Conservation (phyloP, 306 rosid species). For the Ochetophila trinervis region DNA sequence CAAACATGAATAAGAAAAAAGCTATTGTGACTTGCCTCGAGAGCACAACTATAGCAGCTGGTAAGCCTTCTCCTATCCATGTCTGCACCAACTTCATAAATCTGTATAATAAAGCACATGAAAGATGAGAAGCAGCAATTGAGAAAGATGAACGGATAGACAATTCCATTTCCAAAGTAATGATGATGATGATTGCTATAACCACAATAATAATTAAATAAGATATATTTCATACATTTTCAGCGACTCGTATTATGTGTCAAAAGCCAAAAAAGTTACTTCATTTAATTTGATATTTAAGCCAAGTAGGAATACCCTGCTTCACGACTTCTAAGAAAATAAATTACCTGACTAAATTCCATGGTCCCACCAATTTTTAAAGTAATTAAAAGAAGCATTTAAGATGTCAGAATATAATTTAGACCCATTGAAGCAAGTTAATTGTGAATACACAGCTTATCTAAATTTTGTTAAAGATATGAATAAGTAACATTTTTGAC, state of each 20-base stretch:
- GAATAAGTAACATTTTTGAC: no score
- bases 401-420: no score
- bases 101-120: slow-evolving; percentile 42
- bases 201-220: no score
- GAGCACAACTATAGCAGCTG: slow-evolving; percentile 36
- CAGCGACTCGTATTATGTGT: no score
- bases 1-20: slow-evolving; percentile 25
- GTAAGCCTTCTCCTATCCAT: slow-evolving; percentile 32
- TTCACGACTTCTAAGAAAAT: background rate
- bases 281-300: background rate
- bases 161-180: background rate
- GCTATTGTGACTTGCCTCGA: slow-evolving; percentile 45
- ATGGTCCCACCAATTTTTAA: background rate
- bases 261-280: no score
- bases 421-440: no score
- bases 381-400: no score
- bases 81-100: slow-evolving; percentile 45
- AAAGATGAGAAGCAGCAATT: slow-evolving; percentile 27
- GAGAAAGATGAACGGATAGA: background rate
- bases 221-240: no score
- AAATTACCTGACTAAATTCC: background rate
- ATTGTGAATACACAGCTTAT: no score
- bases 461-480: no score
- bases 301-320: background rate
- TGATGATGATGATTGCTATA: no score